Evolutionary conservation across 164 flowering plant genomes (phyloP), one percentile per base, ranked within the genome.

Genomic region (Chimonanthus salicifolius): DNA sequence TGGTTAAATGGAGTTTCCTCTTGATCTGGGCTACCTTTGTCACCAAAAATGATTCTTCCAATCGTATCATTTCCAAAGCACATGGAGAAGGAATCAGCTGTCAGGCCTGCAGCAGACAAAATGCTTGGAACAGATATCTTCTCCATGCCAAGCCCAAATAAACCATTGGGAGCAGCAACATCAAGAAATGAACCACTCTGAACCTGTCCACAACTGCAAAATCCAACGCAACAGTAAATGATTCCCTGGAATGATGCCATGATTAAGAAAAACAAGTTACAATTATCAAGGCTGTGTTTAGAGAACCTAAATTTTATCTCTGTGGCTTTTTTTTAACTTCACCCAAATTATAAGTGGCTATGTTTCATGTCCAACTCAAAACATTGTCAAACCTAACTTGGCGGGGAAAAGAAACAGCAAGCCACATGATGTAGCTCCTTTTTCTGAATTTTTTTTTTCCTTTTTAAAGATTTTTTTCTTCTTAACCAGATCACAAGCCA

Each of bases 1-100:
- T 79, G 78, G 76, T 78, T 83, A 69, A 94, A 84, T 60, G 97
- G 88, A 54, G 99, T 94, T 79, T 86, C 87, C 65, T 78, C 81
- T 80, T 94, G 98, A 76, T 78, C 87, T 6, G 81, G 62, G 82
- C 84, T 86, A 46, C 97, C 97, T 76, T 86, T 83, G 80, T 96
- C 98, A 49, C 99, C 99, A 79, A 96, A 96, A 47, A 73, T 83
- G 74, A 96, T 92, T 86, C 96, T 92, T 69, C 99, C 99, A 62
- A 74, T 3, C 0, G 95, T 94, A 75, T 86, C 86, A 67, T 18
- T 20, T 50, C 93, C 91, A 79, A 96, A 96, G 73, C 99, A 96
- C 95, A 96, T 87, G 66, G 99, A 92, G 77, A 94, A 96, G 4
- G 99, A 94, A 87, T 94, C 78, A 71, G 94, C 78, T 48, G 80